These are phyloP conservation scores for Hymenoscyphus fructigenus DNA, from an alignment of 2,329 filamentous ascomycete species.

Conservation along the genomic window DNA sequence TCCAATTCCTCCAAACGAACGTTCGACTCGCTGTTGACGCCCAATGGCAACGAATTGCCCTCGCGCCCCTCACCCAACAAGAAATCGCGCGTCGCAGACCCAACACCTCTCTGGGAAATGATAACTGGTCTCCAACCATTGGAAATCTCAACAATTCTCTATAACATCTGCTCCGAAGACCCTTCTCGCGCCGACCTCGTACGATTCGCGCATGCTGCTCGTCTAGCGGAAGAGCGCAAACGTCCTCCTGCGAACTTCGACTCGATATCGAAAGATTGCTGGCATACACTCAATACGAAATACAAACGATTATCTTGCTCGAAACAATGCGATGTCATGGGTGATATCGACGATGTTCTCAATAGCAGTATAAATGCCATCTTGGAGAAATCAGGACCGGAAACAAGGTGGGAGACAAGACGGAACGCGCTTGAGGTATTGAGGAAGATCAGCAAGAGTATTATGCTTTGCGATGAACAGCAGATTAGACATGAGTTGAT, in stretches of 20 bases:
- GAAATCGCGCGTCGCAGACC: constrained; percentile 14
- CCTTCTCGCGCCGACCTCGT: constrained; percentile 7
- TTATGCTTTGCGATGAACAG: constrained; percentile 19
- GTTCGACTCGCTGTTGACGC: neutral
- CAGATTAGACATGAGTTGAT: constrained; percentile 22
- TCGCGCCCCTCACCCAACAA: constrained; percentile 10
- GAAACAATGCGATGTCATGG: constrained; percentile 14
- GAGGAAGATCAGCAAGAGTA: constrained; percentile 24
- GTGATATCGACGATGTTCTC: constrained; percentile 4
- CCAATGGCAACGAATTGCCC: constrained; percentile 4
- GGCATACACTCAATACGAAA: constrained; percentile 18
- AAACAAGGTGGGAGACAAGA: constrained; percentile 16
- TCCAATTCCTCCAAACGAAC: constrained; percentile 10
- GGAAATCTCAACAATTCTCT: constrained; percentile 11
- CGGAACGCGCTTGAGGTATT: constrained; percentile 19
- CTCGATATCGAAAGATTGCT: constrained; percentile 17
- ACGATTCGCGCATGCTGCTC: constrained; percentile 6
- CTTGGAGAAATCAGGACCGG: constrained; percentile 13
- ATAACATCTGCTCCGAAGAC: constrained; percentile 14
- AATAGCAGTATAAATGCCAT: constrained; percentile 3
- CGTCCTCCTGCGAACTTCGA: constrained; percentile 16
- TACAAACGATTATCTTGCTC: constrained; percentile 13
- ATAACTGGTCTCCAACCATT: constrained; percentile 10
- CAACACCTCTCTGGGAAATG: constrained; percentile 11
- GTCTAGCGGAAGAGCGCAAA: constrained; percentile 8